These are phyloP conservation scores for Dactylonectria estremocensis DNA, from an alignment of 2,329 filamentous ascomycete species.

Conservation along the genomic window DNA sequence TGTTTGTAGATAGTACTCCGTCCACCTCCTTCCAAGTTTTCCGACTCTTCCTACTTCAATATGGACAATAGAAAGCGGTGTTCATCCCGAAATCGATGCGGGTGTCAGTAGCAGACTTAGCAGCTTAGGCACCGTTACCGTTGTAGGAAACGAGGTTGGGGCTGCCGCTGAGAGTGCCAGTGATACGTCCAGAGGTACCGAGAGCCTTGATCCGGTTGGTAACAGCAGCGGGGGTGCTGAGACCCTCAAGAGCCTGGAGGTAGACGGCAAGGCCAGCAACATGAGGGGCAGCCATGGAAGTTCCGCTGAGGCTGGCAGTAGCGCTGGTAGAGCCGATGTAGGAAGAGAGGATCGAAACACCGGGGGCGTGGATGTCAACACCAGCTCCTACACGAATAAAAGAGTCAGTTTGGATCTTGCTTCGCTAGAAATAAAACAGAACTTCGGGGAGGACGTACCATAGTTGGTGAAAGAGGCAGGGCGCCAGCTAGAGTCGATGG, in stretches of 20 bases:
- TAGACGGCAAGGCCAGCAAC: constrained; percentile 59
- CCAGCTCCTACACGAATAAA: constrained; percentile 28
- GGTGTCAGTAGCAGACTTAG: background rate
- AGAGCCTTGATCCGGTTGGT: constrained; percentile 60
- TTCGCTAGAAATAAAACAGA: background rate
- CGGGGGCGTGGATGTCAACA: constrained; percentile 61
- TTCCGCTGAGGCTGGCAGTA: constrained; percentile 58
- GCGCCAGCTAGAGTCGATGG: constrained; percentile 56
- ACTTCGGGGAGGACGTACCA: constrained; percentile 42
- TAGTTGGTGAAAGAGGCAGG: constrained; percentile 66
- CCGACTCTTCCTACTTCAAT: background rate
- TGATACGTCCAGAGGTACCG: constrained; percentile 57
- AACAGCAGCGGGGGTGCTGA: constrained; percentile 60
- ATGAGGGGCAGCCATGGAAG: constrained; percentile 60
- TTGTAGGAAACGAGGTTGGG: constrained; percentile 66
- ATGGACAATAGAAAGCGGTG: background rate
- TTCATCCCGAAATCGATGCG: background rate
- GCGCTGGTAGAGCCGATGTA: constrained; percentile 57
- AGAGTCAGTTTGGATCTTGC: constrained; percentile 9
- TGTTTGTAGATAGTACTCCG: background rate
- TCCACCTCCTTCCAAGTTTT: background rate
- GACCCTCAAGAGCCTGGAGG: constrained; percentile 61
- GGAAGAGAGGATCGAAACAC: constrained; percentile 57
- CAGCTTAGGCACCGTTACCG: constrained; percentile 50
- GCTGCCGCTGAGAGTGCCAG: constrained; percentile 56